phyloP scores from a whole-genome alignment of 2,329 filamentous ascomycete species.

The Podosphaera leucotricha region DNA sequence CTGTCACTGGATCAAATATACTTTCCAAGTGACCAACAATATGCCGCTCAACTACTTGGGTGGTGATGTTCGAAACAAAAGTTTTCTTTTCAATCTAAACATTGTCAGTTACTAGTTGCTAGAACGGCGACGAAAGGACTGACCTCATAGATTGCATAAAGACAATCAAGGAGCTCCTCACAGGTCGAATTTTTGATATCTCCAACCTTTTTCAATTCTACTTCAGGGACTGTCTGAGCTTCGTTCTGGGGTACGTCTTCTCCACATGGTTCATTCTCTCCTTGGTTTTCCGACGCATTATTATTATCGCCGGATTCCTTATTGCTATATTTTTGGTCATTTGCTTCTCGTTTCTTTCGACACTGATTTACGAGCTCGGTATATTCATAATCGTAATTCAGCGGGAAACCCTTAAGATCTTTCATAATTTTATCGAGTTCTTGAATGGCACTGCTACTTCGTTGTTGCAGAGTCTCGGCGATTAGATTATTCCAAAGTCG shows the following conservation, averaged over 20 bases:
- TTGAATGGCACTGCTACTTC: constrained; percentile 4
- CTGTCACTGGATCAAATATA: constrained; percentile 11
- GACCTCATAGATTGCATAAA: constrained; percentile 17
- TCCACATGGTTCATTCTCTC: not conserved
- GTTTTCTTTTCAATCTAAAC: constrained; percentile 14
- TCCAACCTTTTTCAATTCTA: constrained; percentile 2
- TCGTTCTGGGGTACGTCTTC: not conserved
- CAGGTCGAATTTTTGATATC: constrained; percentile 14
- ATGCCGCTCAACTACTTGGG: constrained; percentile 16
- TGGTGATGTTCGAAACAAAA: constrained; percentile 16
- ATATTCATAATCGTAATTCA: constrained; percentile 19
- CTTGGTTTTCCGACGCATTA: not conserved
- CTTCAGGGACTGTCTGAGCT: not conserved
- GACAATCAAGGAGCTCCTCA: constrained; percentile 14
- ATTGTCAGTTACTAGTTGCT: not conserved
- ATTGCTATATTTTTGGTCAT: not conserved
- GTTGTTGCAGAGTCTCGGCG: constrained; percentile 5
- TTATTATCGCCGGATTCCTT: not conserved
- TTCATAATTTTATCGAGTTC: constrained; percentile 14
- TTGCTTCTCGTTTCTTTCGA: constrained; percentile 5
- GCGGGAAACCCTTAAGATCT: constrained; percentile 13
- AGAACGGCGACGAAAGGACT: not conserved
- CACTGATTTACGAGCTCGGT: constrained; percentile 13
- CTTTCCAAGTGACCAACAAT: constrained; percentile 12
- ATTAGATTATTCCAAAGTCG: constrained; percentile 6